Base-by-base conservation (phyloP, 495 filamentous ascomycete species). In the Penicillium maclennaniae region DNA sequence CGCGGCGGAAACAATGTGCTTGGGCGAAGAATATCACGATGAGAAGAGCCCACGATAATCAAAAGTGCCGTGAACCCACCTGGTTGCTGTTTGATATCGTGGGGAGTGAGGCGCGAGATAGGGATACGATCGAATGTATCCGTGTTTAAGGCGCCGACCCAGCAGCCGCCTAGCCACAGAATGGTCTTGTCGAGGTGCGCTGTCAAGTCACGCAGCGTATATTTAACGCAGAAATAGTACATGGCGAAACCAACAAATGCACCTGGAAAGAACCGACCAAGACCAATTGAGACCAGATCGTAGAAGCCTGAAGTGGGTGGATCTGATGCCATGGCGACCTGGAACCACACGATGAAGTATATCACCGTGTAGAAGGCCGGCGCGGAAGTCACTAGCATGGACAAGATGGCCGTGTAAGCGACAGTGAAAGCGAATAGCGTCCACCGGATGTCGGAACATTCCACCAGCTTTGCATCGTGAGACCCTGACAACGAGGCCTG, bases 81-180 rank as follows among this genome's bases (percentile, higher is more conserved):
- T 1, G 87, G 87, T 56, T 92, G 86, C 54, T 91, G 86, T 31
- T 81, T 59, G 31, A 93, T 73, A 55, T 92, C 89, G 54, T 87
- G 83, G 0, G 79, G 75, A 1, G 86, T 92, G 14, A 93, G 74
- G 17, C 89, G 81, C 39, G 83, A 79, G 60, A 93, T 86, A 4
- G 89, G 89, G 60, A 93, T 87, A 8, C 69, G 69, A 57, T 89
- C 86, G 57, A 93, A 82, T 6, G 89, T 91, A 57, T 88, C 81
- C 51, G 88, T 91, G 37, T 82, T 84, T 28, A 92, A 69, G 8
- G 87, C 85, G 25, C 87, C 88, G 48, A 92, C 75, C 89, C 89
- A 92, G 68, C 83, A 85, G 17, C 76, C 79, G 0, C 85, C 84
- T 7, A 92, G 74, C 87, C 87, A 91, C 23, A 91, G 70, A 21